Percentiles rank a stretch among this genome's conserved stretches.
phyloP scores from a whole-genome alignment of 495 filamentous ascomycete genomes.

The Neurospora sp. region DNA sequence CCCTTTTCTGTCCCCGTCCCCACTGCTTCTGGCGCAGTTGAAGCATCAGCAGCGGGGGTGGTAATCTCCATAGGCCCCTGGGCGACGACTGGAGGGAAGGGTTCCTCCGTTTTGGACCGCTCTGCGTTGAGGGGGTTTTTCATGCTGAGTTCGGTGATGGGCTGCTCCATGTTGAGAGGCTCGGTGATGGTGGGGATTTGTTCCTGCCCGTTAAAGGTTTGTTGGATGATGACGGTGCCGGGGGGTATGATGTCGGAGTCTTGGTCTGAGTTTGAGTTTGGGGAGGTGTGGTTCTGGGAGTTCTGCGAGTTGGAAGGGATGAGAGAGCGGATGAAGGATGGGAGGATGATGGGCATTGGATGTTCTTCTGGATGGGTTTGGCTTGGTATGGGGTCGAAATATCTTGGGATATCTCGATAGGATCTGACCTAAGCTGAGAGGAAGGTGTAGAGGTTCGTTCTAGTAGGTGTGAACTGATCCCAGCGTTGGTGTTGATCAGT shows the following conservation, averaged over 20 bases:
- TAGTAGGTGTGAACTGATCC: too few relatives aligned
- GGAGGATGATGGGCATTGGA: not conserved
- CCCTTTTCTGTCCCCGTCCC: not conserved
- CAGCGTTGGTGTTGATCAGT: too few relatives aligned
- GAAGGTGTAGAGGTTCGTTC: too few relatives aligned
- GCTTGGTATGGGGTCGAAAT: too few relatives aligned
- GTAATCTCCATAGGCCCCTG: not conserved
- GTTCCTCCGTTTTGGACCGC: not conserved
- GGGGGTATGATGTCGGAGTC: not conserved
- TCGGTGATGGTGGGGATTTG: not conserved
- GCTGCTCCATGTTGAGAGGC: not conserved
- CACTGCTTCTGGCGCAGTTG: not conserved
- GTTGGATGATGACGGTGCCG: not conserved
- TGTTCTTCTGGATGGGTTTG: not conserved
- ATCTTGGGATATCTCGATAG: too few relatives aligned
- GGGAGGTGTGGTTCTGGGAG: not conserved
- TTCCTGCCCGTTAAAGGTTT: not conserved
- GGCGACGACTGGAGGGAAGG: not conserved
- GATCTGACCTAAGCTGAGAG: too few relatives aligned
- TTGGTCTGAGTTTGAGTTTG: not conserved
- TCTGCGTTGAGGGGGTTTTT: not conserved
- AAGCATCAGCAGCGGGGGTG: not conserved
- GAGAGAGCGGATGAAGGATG: not conserved
- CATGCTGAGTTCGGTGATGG: not conserved
- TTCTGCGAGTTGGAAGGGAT: not conserved